Evolutionary conservation across 129 eudicot genomes (phyloP).

Genomic region (Flaveria brownii): DNA sequence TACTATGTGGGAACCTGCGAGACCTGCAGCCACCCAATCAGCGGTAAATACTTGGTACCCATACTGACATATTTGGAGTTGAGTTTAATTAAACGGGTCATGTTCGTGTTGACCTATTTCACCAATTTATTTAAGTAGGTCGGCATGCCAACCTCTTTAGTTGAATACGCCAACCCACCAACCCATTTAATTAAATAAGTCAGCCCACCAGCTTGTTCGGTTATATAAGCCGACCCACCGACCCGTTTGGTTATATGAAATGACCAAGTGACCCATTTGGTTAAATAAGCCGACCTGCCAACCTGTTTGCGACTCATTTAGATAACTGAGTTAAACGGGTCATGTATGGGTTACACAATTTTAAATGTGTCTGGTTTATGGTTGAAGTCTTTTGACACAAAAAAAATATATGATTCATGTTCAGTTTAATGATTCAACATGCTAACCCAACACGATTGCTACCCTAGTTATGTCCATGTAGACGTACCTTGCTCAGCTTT

Average conservation of each 20-base stretch:
- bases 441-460: not conserved
- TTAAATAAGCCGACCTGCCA: too few species aligned
- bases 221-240: not conserved
- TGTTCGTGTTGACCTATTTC: not conserved
- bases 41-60: not conserved
- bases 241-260: not conserved
- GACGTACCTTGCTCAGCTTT: conserved; percentile 51
- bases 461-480: not conserved
- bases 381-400: not conserved
- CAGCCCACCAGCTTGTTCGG: not conserved
- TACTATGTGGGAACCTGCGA: conserved; percentile 51
- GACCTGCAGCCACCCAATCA: conserved; percentile 34
- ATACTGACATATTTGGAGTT: not conserved
- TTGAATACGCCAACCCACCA: not conserved
- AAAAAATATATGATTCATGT: not conserved
- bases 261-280: not conserved
- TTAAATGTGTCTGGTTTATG: not conserved
- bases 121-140: not conserved
- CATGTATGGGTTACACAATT: not conserved
- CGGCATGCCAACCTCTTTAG: not conserved
- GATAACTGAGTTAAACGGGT: not conserved
- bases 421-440: not conserved
- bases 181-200: not conserved
- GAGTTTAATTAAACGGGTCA: not conserved
- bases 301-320: not conserved